phyloP scores from a whole-genome alignment of 139 green algal species.

The Penium margaritaceum region DNA sequence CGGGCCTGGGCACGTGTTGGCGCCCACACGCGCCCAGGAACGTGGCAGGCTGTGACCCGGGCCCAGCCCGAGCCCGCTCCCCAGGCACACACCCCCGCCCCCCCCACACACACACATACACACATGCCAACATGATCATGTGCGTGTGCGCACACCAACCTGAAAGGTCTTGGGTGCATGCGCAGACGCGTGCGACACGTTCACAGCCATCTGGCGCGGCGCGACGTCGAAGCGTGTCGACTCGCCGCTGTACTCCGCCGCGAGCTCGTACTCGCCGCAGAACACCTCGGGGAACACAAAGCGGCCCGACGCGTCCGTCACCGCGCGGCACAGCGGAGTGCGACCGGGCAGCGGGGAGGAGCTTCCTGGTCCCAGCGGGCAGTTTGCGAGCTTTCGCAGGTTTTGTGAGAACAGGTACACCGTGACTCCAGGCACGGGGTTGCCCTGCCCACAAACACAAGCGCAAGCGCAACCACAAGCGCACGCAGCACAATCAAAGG shows the following conservation, averaged over 20 bases:
- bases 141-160: too few relatives aligned
- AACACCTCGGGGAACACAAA: constrained; percentile 19
- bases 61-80: too few relatives aligned
- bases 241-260: constrained; percentile 29
- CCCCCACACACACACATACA: too few relatives aligned
- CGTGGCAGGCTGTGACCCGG: too few relatives aligned
- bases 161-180: too few relatives aligned
- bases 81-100: too few relatives aligned
- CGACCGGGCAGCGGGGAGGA: neutral
- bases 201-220: constrained; percentile 9
- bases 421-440: constrained; percentile 35
- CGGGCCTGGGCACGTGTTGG: too few relatives aligned
- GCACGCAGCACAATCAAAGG: too few relatives aligned
- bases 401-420: constrained; percentile 30
- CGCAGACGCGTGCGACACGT: constrained; percentile 15
- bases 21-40: too few relatives aligned
- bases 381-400: neutral
- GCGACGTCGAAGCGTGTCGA: constrained; percentile 34
- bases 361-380: neutral
- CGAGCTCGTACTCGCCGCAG: constrained; percentile 22
- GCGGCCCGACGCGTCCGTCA: constrained; percentile 13
- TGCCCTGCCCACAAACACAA: too few relatives aligned
- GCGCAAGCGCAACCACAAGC: too few relatives aligned
- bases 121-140: too few relatives aligned
- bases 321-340: constrained; percentile 15